These are phyloP conservation scores for Globisporangium emineosum DNA, from an alignment of 352 stramenopile species.

Conservation along the genomic window DNA sequence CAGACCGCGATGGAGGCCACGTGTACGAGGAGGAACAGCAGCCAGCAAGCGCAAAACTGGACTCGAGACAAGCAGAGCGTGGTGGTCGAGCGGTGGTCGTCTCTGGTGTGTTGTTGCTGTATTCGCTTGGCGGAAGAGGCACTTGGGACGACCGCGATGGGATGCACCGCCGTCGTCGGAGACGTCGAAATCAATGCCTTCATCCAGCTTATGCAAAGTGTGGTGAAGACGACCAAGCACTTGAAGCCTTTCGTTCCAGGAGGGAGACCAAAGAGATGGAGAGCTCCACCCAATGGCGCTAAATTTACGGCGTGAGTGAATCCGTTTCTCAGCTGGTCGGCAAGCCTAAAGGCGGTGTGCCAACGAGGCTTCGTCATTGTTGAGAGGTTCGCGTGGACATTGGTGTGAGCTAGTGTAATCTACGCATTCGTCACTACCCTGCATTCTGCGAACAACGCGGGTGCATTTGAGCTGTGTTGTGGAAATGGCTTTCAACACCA, in stretches of 20 bases:
- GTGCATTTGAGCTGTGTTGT: too few species aligned
- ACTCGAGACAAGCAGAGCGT: background rate
- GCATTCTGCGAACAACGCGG: too few species aligned
- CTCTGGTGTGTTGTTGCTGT: background rate
- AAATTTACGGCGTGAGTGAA: background rate
- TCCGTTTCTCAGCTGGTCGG: background rate
- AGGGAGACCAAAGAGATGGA: background rate
- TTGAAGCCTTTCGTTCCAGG: background rate
- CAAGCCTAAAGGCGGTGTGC: background rate
- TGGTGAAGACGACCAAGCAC: background rate
- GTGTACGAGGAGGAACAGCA: background rate
- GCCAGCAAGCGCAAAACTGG: background rate
- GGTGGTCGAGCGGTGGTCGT: background rate
- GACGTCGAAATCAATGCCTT: background rate
- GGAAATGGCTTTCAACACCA: too few species aligned
- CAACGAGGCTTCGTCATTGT: background rate
- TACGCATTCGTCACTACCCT: too few species aligned
- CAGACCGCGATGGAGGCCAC: background rate
- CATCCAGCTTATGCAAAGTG: background rate
- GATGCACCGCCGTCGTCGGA: background rate
- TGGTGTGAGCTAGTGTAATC: too few species aligned
- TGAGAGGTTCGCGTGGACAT: too few species aligned
- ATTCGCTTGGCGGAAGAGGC: background rate
- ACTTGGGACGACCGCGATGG: background rate
- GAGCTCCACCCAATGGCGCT: background rate